Evolutionary conservation across 1,139 yeast species (phyloP), one percentile per base, ranked within the genome.

Genomic region (Scheffersomyces titani): DNA sequence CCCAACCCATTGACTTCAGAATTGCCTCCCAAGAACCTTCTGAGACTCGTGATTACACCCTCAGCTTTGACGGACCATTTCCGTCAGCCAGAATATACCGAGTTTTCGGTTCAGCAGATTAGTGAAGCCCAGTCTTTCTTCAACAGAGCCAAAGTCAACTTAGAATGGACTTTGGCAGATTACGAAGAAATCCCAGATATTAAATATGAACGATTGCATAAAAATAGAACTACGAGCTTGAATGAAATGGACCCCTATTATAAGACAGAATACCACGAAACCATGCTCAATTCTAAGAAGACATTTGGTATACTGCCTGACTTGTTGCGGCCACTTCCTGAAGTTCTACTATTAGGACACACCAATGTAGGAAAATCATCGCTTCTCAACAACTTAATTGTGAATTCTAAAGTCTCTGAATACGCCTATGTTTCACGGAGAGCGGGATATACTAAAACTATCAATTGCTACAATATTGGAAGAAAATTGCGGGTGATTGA

Each of bases 351-450:
- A 49, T 66, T 92, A 54, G 97, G 97, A 0, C 83, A 90, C 61
- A 88, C 96, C 53, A 92, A 92, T 65, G 92, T 86, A 1, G 98
- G 98, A 0, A 92, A 92, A 67, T 90, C 96, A 0, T 85, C 96
- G 0, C 70, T 92, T 47, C 74, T 92, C 48, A 89, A 90, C 64
- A 83, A 82, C 19, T 61, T 87, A 66, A 82, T 64, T 66, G 69
- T 66, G 6, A 69, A 72, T 51, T 68, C 70, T 30, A 59, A 65
- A 40, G 75, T 70, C 57, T 68, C 67, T 46, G 76, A 76, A 54
- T 74, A 78, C 61, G 91, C 90, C 3, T 82, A 70, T 62, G 85
- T 84, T 3, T 87, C 89, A 4, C 79, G 74, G 55, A 76, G 78
- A 54, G 92, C 92, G 0, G 97, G 96, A 1, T 90, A 76, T 65